These are phyloP conservation scores for Candida yuanshanica DNA, from an alignment of 805 yeast genomes.

Conservation along the genomic window DNA sequence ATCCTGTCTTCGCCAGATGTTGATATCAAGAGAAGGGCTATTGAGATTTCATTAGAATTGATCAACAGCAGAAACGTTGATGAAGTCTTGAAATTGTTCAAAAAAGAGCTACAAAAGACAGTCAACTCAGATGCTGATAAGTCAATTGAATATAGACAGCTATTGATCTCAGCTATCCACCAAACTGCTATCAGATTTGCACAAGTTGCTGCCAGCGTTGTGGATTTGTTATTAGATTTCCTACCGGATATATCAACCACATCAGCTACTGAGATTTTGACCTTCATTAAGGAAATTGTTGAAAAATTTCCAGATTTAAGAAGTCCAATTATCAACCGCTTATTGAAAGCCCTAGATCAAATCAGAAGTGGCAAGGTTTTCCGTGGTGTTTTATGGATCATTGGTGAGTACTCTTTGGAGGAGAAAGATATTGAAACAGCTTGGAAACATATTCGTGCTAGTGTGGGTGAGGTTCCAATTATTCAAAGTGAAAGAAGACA, in stretches of 20 bases:
- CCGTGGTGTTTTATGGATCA: constrained; percentile 91
- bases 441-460: constrained; percentile 80
- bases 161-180: constrained; percentile 83
- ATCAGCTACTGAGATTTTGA: constrained; percentile 83
- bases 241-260: constrained; percentile 77
- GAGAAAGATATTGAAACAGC: constrained; percentile 69
- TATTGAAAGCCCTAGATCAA: constrained; percentile 54
- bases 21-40: constrained; percentile 85
- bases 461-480: constrained; percentile 90
- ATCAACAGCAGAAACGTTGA: constrained; percentile 87
- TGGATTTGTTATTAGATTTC: constrained; percentile 80
- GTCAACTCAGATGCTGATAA: constrained; percentile 68
- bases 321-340: constrained; percentile 52
- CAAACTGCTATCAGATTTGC: constrained; percentile 81
- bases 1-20: constrained; percentile 84
- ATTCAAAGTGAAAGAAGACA: constrained; percentile 61
- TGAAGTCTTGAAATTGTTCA: constrained; percentile 85
- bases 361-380: constrained; percentile 86
- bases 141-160: constrained; percentile 79
- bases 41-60: constrained; percentile 75
- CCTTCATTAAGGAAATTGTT: constrained; percentile 91
- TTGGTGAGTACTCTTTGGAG: constrained; percentile 84
- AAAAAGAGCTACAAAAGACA: constrained; percentile 81
- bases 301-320: constrained; percentile 85
- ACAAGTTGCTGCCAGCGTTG: constrained; percentile 89